phyloP scores from a whole-genome alignment of 805 yeast genomes.

The Groenewaldozyma salmanticensis region DNA sequence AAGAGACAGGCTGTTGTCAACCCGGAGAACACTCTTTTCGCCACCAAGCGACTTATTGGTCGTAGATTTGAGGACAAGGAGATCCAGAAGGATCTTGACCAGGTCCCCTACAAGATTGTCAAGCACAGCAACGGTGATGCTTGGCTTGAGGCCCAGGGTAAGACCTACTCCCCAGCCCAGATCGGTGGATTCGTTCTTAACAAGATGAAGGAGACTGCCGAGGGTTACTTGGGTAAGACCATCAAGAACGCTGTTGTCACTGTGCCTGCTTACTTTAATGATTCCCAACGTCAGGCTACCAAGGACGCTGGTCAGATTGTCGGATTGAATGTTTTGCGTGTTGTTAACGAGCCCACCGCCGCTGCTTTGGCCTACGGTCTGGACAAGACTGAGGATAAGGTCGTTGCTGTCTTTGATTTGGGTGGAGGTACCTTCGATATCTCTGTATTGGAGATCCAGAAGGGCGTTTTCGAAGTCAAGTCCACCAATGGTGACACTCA shows the following conservation, averaged over 20 bases:
- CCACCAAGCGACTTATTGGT: conserved; percentile 92
- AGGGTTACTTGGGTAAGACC: conserved; percentile 77
- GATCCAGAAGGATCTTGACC: conserved; percentile 80
- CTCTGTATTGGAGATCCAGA: conserved; percentile 91
- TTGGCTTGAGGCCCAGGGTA: conserved; percentile 87
- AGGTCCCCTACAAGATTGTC: conserved; percentile 85
- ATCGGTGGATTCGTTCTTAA: conserved; percentile 88
- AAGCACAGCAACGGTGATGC: conserved; percentile 92
- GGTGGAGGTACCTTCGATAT: conserved; percentile 99
- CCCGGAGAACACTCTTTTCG: conserved; percentile 88
- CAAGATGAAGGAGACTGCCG: conserved; percentile 98
- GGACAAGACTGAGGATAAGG: conserved; percentile 62
- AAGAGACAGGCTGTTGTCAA: conserved; percentile 93
- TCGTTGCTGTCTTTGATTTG: conserved; percentile 91
- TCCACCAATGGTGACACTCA: conserved; percentile 96
- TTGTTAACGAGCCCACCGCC: conserved; percentile 90
- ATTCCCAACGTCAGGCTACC: conserved; percentile 88
- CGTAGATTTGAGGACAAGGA: conserved; percentile 83
- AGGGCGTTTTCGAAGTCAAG: conserved; percentile 96
- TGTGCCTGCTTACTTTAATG: conserved; percentile 85
- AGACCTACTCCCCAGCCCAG: conserved; percentile 87
- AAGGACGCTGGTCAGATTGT: conserved; percentile 97
- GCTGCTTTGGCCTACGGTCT: conserved; percentile 97
- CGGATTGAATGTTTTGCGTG: conserved; percentile 83
- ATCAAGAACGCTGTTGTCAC: conserved; percentile 87